A percentile compares a stretch with the other conserved stretches of the same genome.
phyloP scores from a whole-genome alignment of 768 basidiomycete species.

The Boletus reticuloceps region DNA sequence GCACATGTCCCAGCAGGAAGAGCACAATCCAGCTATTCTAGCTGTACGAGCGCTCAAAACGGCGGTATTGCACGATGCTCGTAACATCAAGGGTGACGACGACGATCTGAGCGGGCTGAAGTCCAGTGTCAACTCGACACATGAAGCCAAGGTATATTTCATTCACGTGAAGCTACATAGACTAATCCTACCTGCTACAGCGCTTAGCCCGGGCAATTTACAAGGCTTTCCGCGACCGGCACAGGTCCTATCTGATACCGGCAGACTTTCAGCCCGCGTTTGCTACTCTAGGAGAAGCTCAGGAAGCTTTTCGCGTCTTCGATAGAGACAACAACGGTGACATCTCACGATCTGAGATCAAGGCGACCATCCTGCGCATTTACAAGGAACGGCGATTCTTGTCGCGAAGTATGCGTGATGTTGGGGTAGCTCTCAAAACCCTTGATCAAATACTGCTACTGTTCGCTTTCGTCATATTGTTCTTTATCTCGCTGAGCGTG shows the following conservation, averaged over 20 bases:
- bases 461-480: slow-evolving; percentile 60
- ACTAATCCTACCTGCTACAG: slow-evolving; percentile 30
- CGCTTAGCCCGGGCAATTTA: slow-evolving; percentile 69
- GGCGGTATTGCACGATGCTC: slow-evolving; percentile 74
- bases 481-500: slow-evolving; percentile 71
- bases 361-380: slow-evolving; percentile 59
- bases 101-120: slow-evolving; percentile 41
- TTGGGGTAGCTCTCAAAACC: slow-evolving; percentile 61
- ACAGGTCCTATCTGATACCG: slow-evolving; percentile 59
- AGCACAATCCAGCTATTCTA: slow-evolving; percentile 41
- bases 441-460: slow-evolving; percentile 63
- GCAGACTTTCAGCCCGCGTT: slow-evolving; percentile 73
- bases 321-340: slow-evolving; percentile 79
- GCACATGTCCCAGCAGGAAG: slow-evolving; percentile 28
- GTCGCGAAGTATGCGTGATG: slow-evolving; percentile 74
- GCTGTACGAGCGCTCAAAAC: slow-evolving; percentile 66
- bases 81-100: slow-evolving; percentile 57
- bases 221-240: slow-evolving; percentile 53
- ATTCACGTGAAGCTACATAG: not conserved
- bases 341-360: slow-evolving; percentile 72
- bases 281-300: slow-evolving; percentile 49
- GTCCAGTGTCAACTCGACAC: slow-evolving; percentile 54
- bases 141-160: slow-evolving; percentile 61
- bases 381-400: slow-evolving; percentile 81
- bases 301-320: slow-evolving; percentile 71